Percentiles rank a stretch among this genome's conserved stretches.
phyloP scores from a whole-genome alignment of 1,284 basidiomycete species.

The Nidula niveotomentosa region DNA sequence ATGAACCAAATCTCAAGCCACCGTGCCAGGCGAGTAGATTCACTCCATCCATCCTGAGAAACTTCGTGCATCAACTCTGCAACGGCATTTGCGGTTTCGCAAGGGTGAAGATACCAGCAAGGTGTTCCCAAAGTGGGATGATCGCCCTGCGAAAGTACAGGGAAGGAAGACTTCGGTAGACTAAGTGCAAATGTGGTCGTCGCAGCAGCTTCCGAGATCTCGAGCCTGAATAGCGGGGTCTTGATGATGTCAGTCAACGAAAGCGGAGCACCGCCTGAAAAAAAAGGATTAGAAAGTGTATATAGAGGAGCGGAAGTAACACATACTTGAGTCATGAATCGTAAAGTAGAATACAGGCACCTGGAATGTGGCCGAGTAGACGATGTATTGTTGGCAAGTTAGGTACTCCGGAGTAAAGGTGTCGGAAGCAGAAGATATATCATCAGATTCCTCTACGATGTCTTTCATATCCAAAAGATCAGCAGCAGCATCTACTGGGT shows the following conservation, averaged over 20 bases:
- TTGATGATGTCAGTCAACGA: constrained; percentile 50
- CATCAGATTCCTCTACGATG: constrained; percentile 35
- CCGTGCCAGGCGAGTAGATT: constrained; percentile 31
- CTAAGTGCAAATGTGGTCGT: constrained; percentile 54
- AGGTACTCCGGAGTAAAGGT: constrained; percentile 22
- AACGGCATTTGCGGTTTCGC: constrained; percentile 66
- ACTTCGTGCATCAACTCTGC: constrained; percentile 63
- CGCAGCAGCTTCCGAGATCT: constrained; percentile 41
- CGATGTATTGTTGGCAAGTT: constrained; percentile 60
- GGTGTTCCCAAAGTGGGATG: constrained; percentile 73
- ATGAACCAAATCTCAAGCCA: constrained; percentile 78
- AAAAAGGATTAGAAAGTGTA: constrained; percentile 8
- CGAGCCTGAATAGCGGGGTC: constrained; percentile 57
- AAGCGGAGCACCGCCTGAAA: constrained; percentile 64
- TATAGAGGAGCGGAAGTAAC: constrained; percentile 1
- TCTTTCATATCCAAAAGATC: constrained; percentile 9
- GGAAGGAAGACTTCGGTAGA: constrained; percentile 52
- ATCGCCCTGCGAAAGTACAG: constrained; percentile 80
- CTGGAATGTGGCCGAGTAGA: constrained; percentile 71
- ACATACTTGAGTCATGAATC: constrained; percentile 64
- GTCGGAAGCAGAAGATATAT: constrained; percentile 17
- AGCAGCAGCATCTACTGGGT: constrained; percentile 3
- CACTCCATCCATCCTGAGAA: constrained; percentile 20
- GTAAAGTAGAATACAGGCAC: constrained; percentile 83
- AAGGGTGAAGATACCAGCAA: constrained; percentile 85